phyloP scores from a whole-genome alignment of 192 early-diverging fungal genomes.

The Rhizophagus clarus region DNA sequence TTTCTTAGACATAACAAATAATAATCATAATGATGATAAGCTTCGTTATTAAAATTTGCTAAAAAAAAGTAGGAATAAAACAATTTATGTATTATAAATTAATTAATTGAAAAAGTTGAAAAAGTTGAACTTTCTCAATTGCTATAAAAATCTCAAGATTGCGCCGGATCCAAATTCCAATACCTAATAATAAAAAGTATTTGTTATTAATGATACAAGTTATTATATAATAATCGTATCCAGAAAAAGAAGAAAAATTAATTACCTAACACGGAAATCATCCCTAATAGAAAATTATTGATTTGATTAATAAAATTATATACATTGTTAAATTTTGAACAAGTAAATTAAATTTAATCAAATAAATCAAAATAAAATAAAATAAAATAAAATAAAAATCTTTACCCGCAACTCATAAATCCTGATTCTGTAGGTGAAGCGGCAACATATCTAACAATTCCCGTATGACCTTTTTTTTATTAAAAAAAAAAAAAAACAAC shows the following conservation, averaged over 20 bases:
- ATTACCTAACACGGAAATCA: constrained; percentile 29
- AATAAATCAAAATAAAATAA: too few species aligned
- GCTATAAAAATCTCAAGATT: background rate
- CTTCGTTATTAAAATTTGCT: too few species aligned
- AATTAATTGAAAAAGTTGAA: background rate
- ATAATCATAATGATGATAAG: too few species aligned
- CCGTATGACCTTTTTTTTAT: constrained; percentile 47
- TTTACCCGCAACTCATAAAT: constrained; percentile 60
- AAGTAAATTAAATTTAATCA: background rate
- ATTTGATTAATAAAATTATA: background rate
- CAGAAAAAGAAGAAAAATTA: background rate
- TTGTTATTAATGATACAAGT: too few species aligned
- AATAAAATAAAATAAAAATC: background rate
- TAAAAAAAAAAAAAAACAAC: background rate
- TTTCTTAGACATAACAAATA: too few species aligned
- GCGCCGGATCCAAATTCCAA: constrained; percentile 20
- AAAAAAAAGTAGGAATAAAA: too few species aligned
- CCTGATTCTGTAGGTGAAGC: constrained; percentile 64
- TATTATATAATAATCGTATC: too few species aligned
- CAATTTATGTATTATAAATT: too few species aligned
- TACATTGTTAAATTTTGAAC: background rate
- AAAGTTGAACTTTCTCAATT: too few species aligned
- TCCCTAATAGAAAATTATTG: background rate
- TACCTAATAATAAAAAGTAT: constrained; percentile 26
- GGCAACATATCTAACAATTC: constrained; percentile 57